These are phyloP conservation scores for Ophiostoma piceae DNA, from an alignment of 2,329 filamentous ascomycete genomes.

Conservation along the genomic window DNA sequence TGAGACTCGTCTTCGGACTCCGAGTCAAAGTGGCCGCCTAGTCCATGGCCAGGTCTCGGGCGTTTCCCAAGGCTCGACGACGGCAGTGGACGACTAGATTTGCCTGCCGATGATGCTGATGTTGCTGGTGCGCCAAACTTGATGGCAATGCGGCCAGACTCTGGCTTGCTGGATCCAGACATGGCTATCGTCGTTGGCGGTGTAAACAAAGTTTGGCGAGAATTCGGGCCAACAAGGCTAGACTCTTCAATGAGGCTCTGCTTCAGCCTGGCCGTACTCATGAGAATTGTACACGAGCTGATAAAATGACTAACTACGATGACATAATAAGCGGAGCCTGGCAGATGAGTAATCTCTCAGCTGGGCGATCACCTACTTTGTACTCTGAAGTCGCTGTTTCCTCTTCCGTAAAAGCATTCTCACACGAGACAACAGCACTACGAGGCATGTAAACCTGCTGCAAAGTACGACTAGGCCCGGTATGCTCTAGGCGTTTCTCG, in stretches of 20 bases:
- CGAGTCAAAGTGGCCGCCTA: constrained; percentile 41
- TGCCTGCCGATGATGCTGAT: constrained; percentile 28
- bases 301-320: neutral
- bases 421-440: constrained; percentile 7
- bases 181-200: constrained; percentile 30
- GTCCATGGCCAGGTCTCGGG: constrained; percentile 38
- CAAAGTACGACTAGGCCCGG: constrained; percentile 22
- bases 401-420: constrained; percentile 8
- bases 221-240: neutral
- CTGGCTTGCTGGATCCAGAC: constrained; percentile 37
- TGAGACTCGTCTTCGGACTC: constrained; percentile 34
- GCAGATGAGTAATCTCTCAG: neutral
- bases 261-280: neutral
- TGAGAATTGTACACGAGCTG: neutral
- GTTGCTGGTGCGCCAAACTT: constrained; percentile 38
- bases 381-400: neutral
- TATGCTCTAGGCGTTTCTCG: constrained; percentile 21
- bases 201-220: neutral
- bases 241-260: neutral
- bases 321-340: neutral
- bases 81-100: constrained; percentile 31
- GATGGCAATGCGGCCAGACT: constrained; percentile 43
- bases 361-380: neutral
- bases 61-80: constrained; percentile 47
- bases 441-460: constrained; percentile 14